A percentile compares a stretch with the other conserved stretches of the same genome.
phyloP scores from a whole-genome alignment of 2,329 filamentous ascomycete genomes.

The Colletotrichum sp. region DNA sequence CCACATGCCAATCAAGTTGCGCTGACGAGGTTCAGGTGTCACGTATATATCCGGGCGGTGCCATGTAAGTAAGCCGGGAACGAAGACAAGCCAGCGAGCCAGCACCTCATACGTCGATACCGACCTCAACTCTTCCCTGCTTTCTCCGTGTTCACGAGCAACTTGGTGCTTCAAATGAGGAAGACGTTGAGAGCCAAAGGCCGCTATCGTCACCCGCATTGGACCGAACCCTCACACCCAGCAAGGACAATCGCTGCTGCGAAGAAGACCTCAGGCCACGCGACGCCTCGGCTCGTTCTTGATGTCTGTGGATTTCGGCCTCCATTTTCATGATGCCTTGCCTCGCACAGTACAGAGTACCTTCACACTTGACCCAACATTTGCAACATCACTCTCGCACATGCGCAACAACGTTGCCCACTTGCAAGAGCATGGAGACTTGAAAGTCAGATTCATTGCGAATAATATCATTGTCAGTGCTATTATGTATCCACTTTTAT shows the following conservation, averaged over 20 bases:
- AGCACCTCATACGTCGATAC: background rate
- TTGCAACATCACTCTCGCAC: background rate
- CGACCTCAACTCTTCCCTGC: background rate
- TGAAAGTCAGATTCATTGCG: background rate
- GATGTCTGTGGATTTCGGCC: background rate
- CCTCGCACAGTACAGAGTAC: background rate
- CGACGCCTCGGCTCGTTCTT: background rate
- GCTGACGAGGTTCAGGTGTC: constrained; percentile 5
- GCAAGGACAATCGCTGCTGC: background rate
- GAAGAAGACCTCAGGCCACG: background rate
- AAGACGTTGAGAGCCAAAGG: background rate
- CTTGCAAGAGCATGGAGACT: background rate
- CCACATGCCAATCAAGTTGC: constrained; percentile 5
- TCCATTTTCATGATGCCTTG: background rate
- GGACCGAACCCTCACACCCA: background rate
- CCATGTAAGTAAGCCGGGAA: constrained; percentile 13
- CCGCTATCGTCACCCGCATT: background rate
- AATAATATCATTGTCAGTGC: background rate
- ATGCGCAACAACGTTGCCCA: background rate
- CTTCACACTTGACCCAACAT: background rate
- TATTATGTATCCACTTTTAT: background rate
- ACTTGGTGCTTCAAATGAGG: background rate
- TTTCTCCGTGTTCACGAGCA: background rate
- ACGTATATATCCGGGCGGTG: constrained; percentile 17
- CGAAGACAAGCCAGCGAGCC: background rate